Base-by-base conservation (phyloP, 73 alveolate species). In the Blepharisma japonicum region DNA sequence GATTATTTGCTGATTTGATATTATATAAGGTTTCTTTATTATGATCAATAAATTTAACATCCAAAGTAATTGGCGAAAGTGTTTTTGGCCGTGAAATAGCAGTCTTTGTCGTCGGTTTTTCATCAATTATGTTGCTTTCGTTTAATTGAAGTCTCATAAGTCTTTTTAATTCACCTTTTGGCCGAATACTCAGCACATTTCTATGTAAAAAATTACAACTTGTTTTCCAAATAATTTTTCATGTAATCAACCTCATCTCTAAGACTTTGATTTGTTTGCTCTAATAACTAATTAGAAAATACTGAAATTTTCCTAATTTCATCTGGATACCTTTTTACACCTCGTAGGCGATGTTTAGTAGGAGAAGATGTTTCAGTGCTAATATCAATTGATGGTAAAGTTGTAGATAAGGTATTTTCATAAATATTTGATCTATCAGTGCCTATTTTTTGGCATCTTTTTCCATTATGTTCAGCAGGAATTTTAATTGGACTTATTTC, bases 11-110 rank as follows among this genome's bases (percentile, higher is more conserved):
- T 61, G 74, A 14, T 5, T n/a, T 61, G 11, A 61, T 61, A 25
- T 61, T 61, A 48, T 18, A 61, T 25, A 61, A 61, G 47, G 74
- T 61, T 4, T 61, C 47, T 25, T 61, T 61, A 25, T 61, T 61
- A 25, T 61, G 74, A 25, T 25, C 46, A 18, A 61, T 61, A 25
- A 61, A 61, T 14, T 5, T 61, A 2, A 61, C 42, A 32, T 32
- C 47, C 23, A 39, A 61, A 8, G 0, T 39, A 1, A 14, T 0
- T 5, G 46, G 27, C 5, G 67, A 14, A 20, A 11, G n/a, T 1
- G 23, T 53, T 53, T 20, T 20, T 14, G 67, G 27, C 67, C 27
- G 0, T 53, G 67, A 53, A 53, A 20, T 53, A 11, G n/a, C 23
- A 14, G 39, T 14, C 47, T 61, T 25, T 61, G 14, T 25, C 14